Evolutionary conservation across 305 asterid species (phyloP).

Genomic region (Fraxinus greggii): DNA sequence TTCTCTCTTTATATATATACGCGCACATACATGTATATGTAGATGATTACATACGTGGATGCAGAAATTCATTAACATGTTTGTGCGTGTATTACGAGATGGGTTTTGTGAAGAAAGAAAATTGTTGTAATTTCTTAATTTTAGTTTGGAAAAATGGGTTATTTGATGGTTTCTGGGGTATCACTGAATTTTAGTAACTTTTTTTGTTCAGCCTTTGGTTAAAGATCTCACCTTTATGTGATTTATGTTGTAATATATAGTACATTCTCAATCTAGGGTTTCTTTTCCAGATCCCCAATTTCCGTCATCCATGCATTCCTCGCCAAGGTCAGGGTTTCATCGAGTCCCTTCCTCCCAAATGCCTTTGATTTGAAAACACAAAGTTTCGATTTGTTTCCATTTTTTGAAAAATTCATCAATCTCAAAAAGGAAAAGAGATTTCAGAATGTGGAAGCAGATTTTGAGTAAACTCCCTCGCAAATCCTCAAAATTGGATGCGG

Average conservation of each 20-base stretch:
- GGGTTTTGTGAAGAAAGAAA: slow-evolving; percentile 22
- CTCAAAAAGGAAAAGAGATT: slow-evolving; percentile 18
- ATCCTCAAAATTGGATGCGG: slow-evolving; percentile 52
- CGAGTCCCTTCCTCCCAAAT: slow-evolving; percentile 23
- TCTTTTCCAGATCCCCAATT: slow-evolving; percentile 43
- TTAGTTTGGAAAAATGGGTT: slow-evolving; percentile 1
- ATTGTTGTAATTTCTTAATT: slow-evolving; percentile 13
- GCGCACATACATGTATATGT: slow-evolving; percentile 21
- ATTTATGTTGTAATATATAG: slow-evolving; percentile 21
- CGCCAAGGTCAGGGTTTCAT: slow-evolving; percentile 25
- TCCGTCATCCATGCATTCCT: slow-evolving; percentile 10
- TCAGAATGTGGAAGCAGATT: slow-evolving; percentile 76
- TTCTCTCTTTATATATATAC: slow-evolving; percentile 20
- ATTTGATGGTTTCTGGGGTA: slow-evolving; percentile 31
- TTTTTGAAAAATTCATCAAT: slow-evolving; percentile 15
- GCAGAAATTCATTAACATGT: slow-evolving; percentile 7
- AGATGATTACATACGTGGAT: slow-evolving; percentile 19
- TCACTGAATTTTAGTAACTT: not conserved
- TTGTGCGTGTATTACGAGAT: slow-evolving; percentile 16
- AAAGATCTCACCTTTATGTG: slow-evolving; percentile 28
- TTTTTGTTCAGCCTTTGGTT: slow-evolving; percentile 13
- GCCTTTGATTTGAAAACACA: slow-evolving; percentile 35
- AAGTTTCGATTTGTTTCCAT: slow-evolving; percentile 21
- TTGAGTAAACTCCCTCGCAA: slow-evolving; percentile 69
- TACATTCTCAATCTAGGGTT: slow-evolving; percentile 24